Conservation (phyloP, 2,329 filamentous ascomycete species). For the Apiospora sp. region DNA sequence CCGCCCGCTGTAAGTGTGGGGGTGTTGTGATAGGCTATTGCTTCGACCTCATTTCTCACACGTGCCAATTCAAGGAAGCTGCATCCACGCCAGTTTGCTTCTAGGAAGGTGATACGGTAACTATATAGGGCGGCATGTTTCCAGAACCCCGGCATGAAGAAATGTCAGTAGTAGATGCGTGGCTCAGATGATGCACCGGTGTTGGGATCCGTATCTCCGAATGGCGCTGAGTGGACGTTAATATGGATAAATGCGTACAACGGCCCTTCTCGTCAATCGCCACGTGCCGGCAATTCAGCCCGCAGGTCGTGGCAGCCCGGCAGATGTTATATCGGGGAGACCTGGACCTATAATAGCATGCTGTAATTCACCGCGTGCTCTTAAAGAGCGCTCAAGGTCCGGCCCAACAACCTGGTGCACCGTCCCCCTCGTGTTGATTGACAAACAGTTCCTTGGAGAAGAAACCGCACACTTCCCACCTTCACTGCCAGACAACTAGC, state of each 20-base stretch:
- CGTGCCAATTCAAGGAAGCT: too few species aligned
- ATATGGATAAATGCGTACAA: constrained; percentile 6
- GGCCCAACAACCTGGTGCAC: not conserved
- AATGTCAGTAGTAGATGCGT: not conserved
- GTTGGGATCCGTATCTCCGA: not conserved
- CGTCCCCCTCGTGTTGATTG: not conserved
- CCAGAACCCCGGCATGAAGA: not conserved
- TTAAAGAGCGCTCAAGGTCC: not conserved
- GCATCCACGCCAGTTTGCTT: not conserved
- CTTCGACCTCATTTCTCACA: not conserved
- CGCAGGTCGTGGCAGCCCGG: not conserved
- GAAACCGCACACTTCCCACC: too few species aligned
- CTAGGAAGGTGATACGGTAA: not conserved
- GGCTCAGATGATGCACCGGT: not conserved
- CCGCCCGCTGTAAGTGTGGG: not conserved
- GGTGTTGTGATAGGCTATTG: not conserved
- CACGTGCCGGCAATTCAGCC: constrained; percentile 18
- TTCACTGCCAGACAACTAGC: too few species aligned
- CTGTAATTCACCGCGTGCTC: not conserved
- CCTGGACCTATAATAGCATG: not conserved
- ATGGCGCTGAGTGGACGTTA: not conserved
- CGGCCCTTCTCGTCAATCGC: not conserved
- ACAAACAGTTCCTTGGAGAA: not conserved
- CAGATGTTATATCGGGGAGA: not conserved
- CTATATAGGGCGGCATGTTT: not conserved